These are phyloP conservation scores for Sarocladium brachiariae DNA, from an alignment of 2,329 filamentous ascomycete genomes.

Conservation along the genomic window DNA sequence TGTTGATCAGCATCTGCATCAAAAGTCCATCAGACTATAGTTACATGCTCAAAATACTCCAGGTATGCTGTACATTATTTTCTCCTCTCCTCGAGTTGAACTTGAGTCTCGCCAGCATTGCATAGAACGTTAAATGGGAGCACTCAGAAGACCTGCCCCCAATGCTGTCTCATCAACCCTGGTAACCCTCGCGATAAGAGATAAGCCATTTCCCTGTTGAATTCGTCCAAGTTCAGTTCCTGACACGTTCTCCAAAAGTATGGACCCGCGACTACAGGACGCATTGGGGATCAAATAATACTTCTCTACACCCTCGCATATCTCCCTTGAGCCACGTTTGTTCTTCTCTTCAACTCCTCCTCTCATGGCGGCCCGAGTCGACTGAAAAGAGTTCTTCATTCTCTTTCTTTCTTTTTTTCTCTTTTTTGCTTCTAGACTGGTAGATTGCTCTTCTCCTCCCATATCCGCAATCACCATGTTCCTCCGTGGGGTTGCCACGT, in stretches of 20 bases:
- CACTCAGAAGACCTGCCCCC: too few species aligned
- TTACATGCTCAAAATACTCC: too few species aligned
- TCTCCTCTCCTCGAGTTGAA: too few species aligned
- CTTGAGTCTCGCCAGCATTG: too few species aligned
- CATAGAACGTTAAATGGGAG: too few species aligned
- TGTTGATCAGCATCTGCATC: too few species aligned
- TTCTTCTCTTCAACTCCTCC: neutral
- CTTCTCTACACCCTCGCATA: neutral
- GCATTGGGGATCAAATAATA: too few species aligned
- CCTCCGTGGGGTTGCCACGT: conserved; percentile 36
- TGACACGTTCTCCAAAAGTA: conserved; percentile 8
- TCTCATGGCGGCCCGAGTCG: neutral
- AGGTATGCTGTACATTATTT: too few species aligned
- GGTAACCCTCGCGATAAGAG: neutral
- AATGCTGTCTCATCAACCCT: too few species aligned
- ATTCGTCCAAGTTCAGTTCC: neutral
- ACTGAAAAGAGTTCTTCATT: neutral
- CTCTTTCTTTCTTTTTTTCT: conserved; percentile 1
- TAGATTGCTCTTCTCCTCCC: conserved; percentile 12
- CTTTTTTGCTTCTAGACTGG: neutral
- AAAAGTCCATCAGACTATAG: too few species aligned
- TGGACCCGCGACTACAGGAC: neutral
- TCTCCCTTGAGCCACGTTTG: neutral
- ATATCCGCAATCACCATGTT: conserved; percentile 38
- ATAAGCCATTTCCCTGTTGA: neutral